Conservation (phyloP, 192 early-diverging fungal species). For the Gonapodya sp. region DNA sequence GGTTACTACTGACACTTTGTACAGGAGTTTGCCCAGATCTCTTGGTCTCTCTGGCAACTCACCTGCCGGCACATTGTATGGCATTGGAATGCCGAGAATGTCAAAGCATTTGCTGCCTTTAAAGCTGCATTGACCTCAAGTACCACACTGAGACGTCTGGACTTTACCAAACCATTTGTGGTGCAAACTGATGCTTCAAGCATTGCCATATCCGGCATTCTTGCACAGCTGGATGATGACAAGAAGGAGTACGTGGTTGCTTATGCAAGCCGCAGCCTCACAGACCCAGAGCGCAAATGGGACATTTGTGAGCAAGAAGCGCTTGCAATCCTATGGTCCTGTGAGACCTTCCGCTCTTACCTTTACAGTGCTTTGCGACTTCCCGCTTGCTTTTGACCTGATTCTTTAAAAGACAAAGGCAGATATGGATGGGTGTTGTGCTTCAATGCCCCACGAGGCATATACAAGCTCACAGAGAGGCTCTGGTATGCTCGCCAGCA, state of each 20-base stretch:
- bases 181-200: neutral
- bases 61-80: neutral
- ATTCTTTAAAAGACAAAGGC: too few species aligned
- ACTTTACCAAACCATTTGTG: neutral
- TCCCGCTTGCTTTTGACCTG: too few species aligned
- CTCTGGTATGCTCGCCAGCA: too few species aligned
- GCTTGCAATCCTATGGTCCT: constrained; percentile 17
- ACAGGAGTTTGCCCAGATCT: neutral
- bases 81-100: neutral
- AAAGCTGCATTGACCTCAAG: neutral
- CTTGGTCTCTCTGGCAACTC: neutral
- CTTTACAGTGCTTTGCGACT: too few species aligned
- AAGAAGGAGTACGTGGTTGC: neutral
- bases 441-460: too few species aligned
- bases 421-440: too few species aligned
- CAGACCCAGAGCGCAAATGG: neutral
- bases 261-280: neutral
- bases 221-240: neutral
- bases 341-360: constrained; percentile 19
- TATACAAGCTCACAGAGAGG: too few species aligned
- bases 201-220: neutral
- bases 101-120: neutral
- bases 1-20: constrained; percentile 13
- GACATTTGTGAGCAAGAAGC: constrained; percentile 14
- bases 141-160: neutral